Percentiles rank a stretch among this genome's conserved stretches.
Evolutionary conservation across 2,329 filamentous ascomycete genomes (phyloP).

Genomic region (Pseudogymnoascus sp.): DNA sequence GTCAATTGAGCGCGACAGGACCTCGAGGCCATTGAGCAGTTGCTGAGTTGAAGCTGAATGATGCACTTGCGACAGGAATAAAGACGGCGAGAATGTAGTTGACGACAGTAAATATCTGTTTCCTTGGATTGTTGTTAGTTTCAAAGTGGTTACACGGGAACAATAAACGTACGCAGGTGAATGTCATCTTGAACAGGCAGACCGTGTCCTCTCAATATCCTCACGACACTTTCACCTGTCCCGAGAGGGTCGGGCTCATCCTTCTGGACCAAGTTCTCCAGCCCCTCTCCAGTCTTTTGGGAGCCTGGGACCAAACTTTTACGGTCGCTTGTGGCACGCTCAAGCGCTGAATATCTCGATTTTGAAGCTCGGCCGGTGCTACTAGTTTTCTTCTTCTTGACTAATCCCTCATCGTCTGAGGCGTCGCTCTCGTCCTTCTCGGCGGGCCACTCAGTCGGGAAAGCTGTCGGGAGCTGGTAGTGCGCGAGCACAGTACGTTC

Average conservation of each 20-base stretch:
- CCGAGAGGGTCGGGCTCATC: conserved; percentile 92
- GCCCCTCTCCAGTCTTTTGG: conserved; percentile 59
- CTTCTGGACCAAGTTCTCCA: conserved; percentile 73
- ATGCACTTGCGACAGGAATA: conserved; percentile 91
- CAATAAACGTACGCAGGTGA: conserved; percentile 56
- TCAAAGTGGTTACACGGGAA: not conserved
- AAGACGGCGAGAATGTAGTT: conserved; percentile 84
- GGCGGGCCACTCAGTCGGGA: conserved; percentile 77
- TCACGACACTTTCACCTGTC: conserved; percentile 78
- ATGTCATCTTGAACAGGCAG: conserved; percentile 78
- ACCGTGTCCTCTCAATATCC: conserved; percentile 67
- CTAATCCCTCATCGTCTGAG: conserved; percentile 41
- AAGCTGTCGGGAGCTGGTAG: conserved; percentile 75
- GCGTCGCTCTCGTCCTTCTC: conserved; percentile 68
- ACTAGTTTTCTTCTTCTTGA: conserved; percentile 32
- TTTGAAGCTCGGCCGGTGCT: conserved; percentile 53
- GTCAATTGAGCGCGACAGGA: conserved; percentile 85
- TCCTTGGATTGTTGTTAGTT: conserved; percentile 39
- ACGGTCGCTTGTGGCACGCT: conserved; percentile 63
- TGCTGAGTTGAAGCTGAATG: conserved; percentile 75
- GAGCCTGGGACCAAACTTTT: conserved; percentile 58
- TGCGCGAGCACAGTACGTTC: conserved; percentile 76
- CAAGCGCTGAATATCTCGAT: conserved; percentile 78
- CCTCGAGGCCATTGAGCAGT: conserved; percentile 73
- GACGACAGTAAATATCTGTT: conserved; percentile 94